These are phyloP conservation scores for Phaeotremella fagi DNA, from an alignment of 768 basidiomycete genomes.

Conservation along the genomic window DNA sequence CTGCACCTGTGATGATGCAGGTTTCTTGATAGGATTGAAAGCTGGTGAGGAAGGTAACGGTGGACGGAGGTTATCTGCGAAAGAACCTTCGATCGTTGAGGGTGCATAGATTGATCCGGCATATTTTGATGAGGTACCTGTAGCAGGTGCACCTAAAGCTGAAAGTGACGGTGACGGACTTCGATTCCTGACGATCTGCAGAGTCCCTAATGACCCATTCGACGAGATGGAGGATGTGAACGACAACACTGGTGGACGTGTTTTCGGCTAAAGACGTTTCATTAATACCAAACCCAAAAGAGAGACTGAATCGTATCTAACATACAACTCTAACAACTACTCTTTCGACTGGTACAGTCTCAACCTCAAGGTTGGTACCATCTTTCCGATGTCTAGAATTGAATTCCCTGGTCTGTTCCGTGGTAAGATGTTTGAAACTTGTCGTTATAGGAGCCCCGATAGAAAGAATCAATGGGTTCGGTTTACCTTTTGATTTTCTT, in stretches of 20 bases:
- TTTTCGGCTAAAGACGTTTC: constrained; percentile 4
- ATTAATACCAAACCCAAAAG: neutral
- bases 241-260: constrained; percentile 10
- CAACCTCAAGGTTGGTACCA: neutral
- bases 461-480: neutral
- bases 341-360: neutral
- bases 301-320: neutral
- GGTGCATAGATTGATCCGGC: neutral
- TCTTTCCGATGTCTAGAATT: neutral
- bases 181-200: neutral
- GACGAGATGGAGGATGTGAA: constrained; percentile 21
- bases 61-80: neutral
- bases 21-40: too few species aligned
- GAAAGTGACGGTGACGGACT: neutral
- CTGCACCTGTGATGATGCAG: too few species aligned
- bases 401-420: constrained; percentile 4
- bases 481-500: neutral
- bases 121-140: neutral
- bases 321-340: constrained; percentile 17
- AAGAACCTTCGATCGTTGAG: neutral
- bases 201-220: neutral
- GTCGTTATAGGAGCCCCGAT: constrained; percentile 15
- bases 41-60: neutral
- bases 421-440: constrained; percentile 10
- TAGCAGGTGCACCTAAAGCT: neutral